Base-by-base conservation (phyloP, 1,284 basidiomycete genomes). In the Ustilago tritici region DNA sequence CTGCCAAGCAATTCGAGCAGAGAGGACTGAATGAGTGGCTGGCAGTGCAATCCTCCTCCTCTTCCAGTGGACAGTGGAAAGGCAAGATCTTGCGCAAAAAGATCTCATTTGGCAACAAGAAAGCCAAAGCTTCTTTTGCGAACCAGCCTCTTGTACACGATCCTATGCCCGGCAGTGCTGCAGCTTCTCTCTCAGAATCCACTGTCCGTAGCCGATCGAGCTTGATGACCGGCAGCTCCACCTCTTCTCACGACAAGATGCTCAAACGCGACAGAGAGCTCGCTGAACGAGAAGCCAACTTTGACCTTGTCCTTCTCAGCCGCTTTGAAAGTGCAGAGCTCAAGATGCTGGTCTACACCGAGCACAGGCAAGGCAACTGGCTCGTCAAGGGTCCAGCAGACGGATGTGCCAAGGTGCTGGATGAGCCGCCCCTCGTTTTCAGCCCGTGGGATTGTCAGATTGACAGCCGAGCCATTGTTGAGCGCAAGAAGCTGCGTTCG, bases 401-500 rank as follows among this genome's bases (percentile, higher is more conserved):
- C 0, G 35, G 36, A 7, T 57, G 50, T 1, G 40, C 56, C 8
- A 61, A 61, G 8, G 60, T 69, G 40, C 57, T 75, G 14, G 60
- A 71, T 7, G 65, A 69, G 34, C 61, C 69, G 14, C 74, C 74
- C 32, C 62, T 68, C 8, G 52, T 76, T 15, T 76, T 55, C 43
- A 76, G 74, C 46, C 69, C 74, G 4, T 77, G 75, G 75, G 75
- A 77, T 55, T 63, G 65, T 31, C 57, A 65, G 43, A 72, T 77
- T 55, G 75, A 77, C 63, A 72, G 65, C 12, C 55, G 53, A 3
- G 75, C 68, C 14, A 77, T 77, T n/a, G 58, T 77, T 23, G 59
- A 68, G 40, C 70, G 75, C 53, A 73, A 73, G n/a, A 77, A 77
- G 62, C 54, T 77, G 63, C 75, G 75, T 14, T 77, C 75, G 1